Base-by-base conservation (phyloP, 129 eudicot species). In the Arctium minus region DNA sequence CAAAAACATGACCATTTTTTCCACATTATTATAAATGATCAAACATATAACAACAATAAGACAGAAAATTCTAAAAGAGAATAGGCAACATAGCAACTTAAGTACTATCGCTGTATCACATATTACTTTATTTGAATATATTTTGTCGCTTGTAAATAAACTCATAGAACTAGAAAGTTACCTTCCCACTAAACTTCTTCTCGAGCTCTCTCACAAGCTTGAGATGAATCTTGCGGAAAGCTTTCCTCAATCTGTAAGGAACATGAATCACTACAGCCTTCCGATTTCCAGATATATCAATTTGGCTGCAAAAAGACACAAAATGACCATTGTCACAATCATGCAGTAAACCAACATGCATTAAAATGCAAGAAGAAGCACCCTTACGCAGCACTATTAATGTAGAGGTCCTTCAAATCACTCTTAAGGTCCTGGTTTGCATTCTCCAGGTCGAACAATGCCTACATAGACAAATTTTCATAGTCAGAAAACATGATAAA, bases 181-280 rank as follows among this genome's bases (percentile, higher is more conserved):
- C 96, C 96, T 89, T 91, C 67, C 95, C 95, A 15, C 95, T 91
- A 87, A 91, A 94, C 83, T 94, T 94, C 92, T 94, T 94, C 89
- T 94, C 98, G 3, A 94, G 98, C 87, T 94, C 98, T 27, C 95
- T 91, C 9, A 89, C 92, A 76, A 91, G 91, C 81, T 82, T 83
- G 9, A 82, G 80, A 68, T 91, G 91, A 62, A 91, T 87, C 85
- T 91, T 91, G 86, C 96, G 96, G 84, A 91, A 91, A 42, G 88
- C 85, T 75, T 91, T 91, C 86, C 90, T 89, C 76, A 91, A 53
- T 81, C 92, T 78, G 71, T 91, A 91, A 4, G 96, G 96, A 1
- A 87, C 91, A 71, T 91, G 96, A 82, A 91, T 87, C 53, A 91
- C 89, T 31, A 91, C 86, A 86, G 96, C 96, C 71, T 91, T 91